Base-by-base conservation (phyloP, 2,329 filamentous ascomycete genomes). In the Lecanicillium sp. region DNA sequence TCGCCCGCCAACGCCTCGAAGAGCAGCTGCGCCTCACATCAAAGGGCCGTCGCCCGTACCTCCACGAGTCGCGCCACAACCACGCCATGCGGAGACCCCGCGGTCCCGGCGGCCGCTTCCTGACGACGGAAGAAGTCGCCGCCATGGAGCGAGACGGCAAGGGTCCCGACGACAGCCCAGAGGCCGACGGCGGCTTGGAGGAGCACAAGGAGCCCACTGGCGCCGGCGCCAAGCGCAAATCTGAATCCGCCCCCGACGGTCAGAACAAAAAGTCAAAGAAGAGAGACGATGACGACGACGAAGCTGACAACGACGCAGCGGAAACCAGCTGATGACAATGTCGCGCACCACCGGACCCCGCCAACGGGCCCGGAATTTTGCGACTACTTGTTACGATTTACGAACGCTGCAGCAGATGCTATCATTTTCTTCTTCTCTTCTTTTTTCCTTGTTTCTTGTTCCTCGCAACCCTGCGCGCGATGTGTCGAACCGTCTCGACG, bases 61-160 rank as follows among this genome's bases (percentile, higher is more conserved):
- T 98, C 26, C 93, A 98, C 69, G 93, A 98, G 64, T 97, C 91
- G 21, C 80, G 93, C 61, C 93, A 98, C 67, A 97, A 97, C 62
- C 93, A 98, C 67, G 93, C 93, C 9, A 98, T 98, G 93, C 83
- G 93, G 50, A 77, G 93, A 59, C 93, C 93, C 23, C 82, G 93
- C 63, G 93, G 93, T 14, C 93, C 93, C 1, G 93, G 93, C 45
- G 93, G 93, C 19, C 84, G 93, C 20, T 98, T 98, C 75, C 71
- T 98, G 65, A 98, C 93, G 0, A 91, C 93, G 1, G 93, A 97
- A 49, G 93, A 98, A 65, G 90, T 96, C 4, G 89, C 90, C 5
- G 84, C 86, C 43, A 90, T 95, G 73, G 90, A 95, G 61, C 80
- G 81, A 57, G 77, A 75, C 14, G 58, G 55, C 40, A 79, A 78